Evolutionary conservation across 176 grass and related monocot genomes (phyloP), one percentile per base, ranked within the genome.

Genomic region (Avena insularis): DNA sequence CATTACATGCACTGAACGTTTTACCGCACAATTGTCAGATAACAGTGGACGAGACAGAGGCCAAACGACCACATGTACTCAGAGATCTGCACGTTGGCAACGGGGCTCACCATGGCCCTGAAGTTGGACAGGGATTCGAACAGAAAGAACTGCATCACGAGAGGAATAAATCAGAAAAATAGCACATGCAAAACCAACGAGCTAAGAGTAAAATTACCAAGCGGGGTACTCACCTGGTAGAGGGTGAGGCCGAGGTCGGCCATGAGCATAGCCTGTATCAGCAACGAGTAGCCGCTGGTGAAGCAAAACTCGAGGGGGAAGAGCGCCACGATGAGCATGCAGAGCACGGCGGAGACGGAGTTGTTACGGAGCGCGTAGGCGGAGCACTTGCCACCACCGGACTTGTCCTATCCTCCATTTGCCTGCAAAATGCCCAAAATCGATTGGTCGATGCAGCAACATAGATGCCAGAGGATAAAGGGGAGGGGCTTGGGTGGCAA

Each of bases 301-400:
- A 98, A 98, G 10, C 95, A 93, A 61, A 95, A 98, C 68, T 98
- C 91, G 86, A 98, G 93, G 40, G 93, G 96, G 6, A 93, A 91
- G 33, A 95, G 90, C 14, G 93, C 91, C 20, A 95, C 93, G 72
- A 98, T 95, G 83, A 98, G 88, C 36, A 93, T 98, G 78, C 96
- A 98, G 71, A 98, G 88, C 65, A 92, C 75, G 15, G 90, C 93
- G 46, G 96, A 98, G 58, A 98, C 55, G 70, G 94, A 72, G 8
- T 46, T 78, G 53, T 98, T 92, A 3, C 92, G 89, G 13, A 98
- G 79, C 10, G 85, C 74, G 59, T 77, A 71, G 57, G 79, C 75
- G 14, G 96, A 96, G 54, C 93, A 98, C 53, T 85, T 23, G 23
- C 23, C 23, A 23, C 23, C 23, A 23, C 23, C 23, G 23, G 23